Evolutionary conservation across 2,329 filamentous ascomycete species (phyloP), one percentile per base, ranked within the genome.

Genomic region (Tolypocladium inflatum): DNA sequence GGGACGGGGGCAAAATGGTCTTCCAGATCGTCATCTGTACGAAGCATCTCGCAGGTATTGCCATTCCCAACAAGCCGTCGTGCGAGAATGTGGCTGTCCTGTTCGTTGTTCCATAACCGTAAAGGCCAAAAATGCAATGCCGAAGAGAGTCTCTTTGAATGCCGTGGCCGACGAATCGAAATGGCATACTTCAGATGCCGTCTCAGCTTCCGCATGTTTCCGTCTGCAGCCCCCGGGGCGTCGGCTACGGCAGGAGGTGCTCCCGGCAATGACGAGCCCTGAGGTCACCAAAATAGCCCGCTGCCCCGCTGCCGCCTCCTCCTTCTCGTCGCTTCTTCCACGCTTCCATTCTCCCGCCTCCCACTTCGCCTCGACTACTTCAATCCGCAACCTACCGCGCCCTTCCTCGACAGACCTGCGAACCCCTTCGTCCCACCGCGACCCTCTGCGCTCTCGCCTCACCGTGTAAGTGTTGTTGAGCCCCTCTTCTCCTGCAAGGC

Each of bases 151-250:
- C 13, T 30, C 23, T 48, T 26, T 9, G 23, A 30, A 50, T 30
- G 23, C 23, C 43, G 43, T 9, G 10, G 42, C 3, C 6, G 42
- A 11, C 37, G 38, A 19, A 45, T 45, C 42, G 42, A 26, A 19
- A 41, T 41, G 19, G 38, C 38, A 17, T 19, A 8, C 38, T 17
- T 17, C 17, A 19, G 23, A 26, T n/a, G 45, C 9, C 45, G 4
- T n/a, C 15, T 19, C 33, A 10, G 52, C 52, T 70, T 65, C 68
- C 68, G 68, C 66, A 70, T 69, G 66, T 70, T 70, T 65, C 68
- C 68, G 68, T 66, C 35, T 43, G 58, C 43, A 50, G 57, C 58
- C 42, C 13, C 26, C 26, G 26, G 26, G 56, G 56, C 45, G 56
- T 70, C 68, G 68, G 66, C 66, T 67, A 65, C 60, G 61, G 62